Evolutionary conservation across 2,329 filamentous ascomycete species (phyloP).

Genomic region (Colletotrichum graminicola): DNA sequence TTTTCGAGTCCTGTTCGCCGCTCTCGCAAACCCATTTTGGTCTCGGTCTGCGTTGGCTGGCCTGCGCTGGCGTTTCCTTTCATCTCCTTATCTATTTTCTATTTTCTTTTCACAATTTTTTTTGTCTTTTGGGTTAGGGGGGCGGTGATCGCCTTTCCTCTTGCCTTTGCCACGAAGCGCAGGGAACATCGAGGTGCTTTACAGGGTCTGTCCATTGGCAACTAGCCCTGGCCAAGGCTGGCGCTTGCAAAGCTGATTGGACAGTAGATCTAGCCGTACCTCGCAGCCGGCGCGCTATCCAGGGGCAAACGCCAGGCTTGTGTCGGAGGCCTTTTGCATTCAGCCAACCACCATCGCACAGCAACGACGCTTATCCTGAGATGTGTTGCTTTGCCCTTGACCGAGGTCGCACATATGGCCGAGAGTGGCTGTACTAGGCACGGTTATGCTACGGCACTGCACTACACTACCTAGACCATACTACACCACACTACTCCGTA

Average conservation of each 20-base stretch:
- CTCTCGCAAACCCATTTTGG: not conserved
- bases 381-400: not conserved
- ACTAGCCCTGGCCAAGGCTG: constrained; percentile 9
- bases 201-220: not conserved
- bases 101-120: not conserved
- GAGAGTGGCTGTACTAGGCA: not conserved
- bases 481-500: too few species aligned
- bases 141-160: not conserved
- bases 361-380: not conserved
- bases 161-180: not conserved
- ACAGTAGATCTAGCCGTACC: not conserved
- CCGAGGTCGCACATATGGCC: not conserved
- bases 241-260: constrained; percentile 31
- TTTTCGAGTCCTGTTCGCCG: not conserved
- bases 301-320: constrained; percentile 20
- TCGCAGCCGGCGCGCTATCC: constrained; percentile 18
- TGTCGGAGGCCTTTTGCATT: not conserved
- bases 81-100: not conserved
- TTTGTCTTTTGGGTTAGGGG: too few species aligned
- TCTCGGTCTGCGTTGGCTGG: not conserved
- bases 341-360: not conserved
- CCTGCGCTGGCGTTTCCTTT: not conserved
- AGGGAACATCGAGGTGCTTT: not conserved
- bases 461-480: too few species aligned
- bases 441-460: too few species aligned